phyloP scores from a whole-genome alignment of 2,329 filamentous ascomycete genomes.

The Thelonectria rubi region DNA sequence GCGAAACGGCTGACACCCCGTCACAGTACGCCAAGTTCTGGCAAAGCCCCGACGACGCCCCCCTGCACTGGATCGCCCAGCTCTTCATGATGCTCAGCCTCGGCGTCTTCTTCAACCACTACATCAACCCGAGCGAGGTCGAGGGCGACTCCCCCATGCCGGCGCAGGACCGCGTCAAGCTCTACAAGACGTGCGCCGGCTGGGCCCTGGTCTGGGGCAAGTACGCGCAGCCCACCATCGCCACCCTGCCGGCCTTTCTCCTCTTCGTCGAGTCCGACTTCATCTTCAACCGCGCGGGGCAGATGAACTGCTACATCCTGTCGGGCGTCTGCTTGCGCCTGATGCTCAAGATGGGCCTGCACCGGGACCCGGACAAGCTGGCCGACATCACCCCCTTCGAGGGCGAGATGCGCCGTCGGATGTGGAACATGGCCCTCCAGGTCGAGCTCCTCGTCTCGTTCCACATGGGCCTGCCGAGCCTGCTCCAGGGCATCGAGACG shows the following conservation, averaged over 20 bases:
- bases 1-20: conserved; percentile 18
- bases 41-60: conserved; percentile 50
- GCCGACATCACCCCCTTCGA: conserved; percentile 60
- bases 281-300: conserved; percentile 58
- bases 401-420: conserved; percentile 62
- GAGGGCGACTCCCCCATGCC: conserved; percentile 51
- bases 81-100: conserved; percentile 59
- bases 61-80: conserved; percentile 60
- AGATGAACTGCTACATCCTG: conserved; percentile 64
- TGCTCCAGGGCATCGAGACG: conserved; percentile 70
- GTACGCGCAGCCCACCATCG: conserved; percentile 59
- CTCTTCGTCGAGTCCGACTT: conserved; percentile 65
- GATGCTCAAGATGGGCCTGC: conserved; percentile 67
- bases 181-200: conserved; percentile 60
- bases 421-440: conserved; percentile 65
- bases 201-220: conserved; percentile 61
- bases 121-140: conserved; percentile 55
- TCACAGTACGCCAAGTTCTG: conserved; percentile 60
- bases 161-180: conserved; percentile 56
- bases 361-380: conserved; percentile 63
- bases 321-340: conserved; percentile 60
- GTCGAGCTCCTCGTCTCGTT: conserved; percentile 72
- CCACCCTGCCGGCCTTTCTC: conserved; percentile 60
- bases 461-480: conserved; percentile 73
- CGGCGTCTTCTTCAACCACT: conserved; percentile 56